A percentile compares a stretch with the other conserved stretches of the same genome.
Conservation (phyloP, 306 rosid species). For the Castanea mollissima region DNA sequence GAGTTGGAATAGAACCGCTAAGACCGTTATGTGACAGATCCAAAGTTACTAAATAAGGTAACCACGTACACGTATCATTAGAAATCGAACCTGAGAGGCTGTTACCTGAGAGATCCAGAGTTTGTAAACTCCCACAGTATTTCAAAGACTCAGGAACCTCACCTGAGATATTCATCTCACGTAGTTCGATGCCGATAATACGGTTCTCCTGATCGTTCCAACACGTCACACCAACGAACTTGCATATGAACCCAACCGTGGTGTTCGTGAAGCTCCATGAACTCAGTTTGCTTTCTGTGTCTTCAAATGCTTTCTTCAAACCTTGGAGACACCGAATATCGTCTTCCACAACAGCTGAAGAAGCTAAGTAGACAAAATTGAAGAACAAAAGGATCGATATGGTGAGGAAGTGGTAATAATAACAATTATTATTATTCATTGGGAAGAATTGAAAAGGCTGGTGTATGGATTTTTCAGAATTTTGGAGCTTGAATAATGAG, state of each 20-base stretch:
- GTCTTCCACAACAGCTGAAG: constrained; percentile 46
- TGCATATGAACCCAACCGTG: constrained; percentile 59
- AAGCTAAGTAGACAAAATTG: constrained; percentile 4
- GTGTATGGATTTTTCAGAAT: background rate
- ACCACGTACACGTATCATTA: constrained; percentile 59
- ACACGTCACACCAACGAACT: constrained; percentile 60
- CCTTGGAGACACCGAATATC: constrained; percentile 61
- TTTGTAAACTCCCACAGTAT: constrained; percentile 59
- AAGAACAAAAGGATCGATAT: constrained; percentile 13
- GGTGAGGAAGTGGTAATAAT: background rate
- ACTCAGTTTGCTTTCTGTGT: constrained; percentile 29
- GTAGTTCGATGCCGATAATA: constrained; percentile 44
- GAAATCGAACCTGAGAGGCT: constrained; percentile 53
- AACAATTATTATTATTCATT: too few species aligned
- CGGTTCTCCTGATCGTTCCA: constrained; percentile 85
- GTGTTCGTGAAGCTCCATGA: constrained; percentile 65
- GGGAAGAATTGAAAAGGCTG: too few species aligned
- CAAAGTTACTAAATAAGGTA: constrained; percentile 56
- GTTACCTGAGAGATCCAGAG: constrained; percentile 65
- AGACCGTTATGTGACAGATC: constrained; percentile 63
- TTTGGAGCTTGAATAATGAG: background rate
- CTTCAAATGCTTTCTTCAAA: constrained; percentile 31
- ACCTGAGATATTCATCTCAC: constrained; percentile 55
- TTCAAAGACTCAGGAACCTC: constrained; percentile 48
- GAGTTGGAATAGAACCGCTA: constrained; percentile 53